A percentile compares a stretch with the other conserved stretches of the same genome.
phyloP scores from a whole-genome alignment of 2,329 filamentous ascomycete species.

The Chrysosphaeria jannelii region DNA sequence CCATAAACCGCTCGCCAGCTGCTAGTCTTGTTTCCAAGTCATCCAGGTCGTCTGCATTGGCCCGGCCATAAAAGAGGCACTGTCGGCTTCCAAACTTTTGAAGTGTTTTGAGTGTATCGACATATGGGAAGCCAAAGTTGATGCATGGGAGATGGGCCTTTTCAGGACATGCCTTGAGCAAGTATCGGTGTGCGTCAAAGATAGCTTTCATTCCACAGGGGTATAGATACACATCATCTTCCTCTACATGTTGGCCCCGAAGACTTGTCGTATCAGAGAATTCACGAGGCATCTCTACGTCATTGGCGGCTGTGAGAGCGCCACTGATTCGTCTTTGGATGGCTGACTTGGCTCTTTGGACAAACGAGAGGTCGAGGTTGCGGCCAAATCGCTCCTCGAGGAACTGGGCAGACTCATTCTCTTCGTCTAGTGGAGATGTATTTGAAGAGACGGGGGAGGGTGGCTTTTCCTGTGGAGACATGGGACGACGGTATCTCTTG shows the following conservation, averaged over 20 bases:
- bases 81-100: slow-evolving; percentile 88
- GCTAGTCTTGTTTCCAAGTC: slow-evolving; percentile 46
- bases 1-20: slow-evolving; percentile 46
- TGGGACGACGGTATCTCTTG: slow-evolving; percentile 39
- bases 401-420: slow-evolving; percentile 44
- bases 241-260: slow-evolving; percentile 34
- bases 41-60: slow-evolving; percentile 48
- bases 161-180: slow-evolving; percentile 25
- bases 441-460: too few relatives aligned
- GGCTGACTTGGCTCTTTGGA: slow-evolving; percentile 56
- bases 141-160: slow-evolving; percentile 38
- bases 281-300: slow-evolving; percentile 14
- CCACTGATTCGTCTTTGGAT: slow-evolving; percentile 72
- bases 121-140: slow-evolving; percentile 90
- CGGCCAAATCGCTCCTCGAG: slow-evolving; percentile 85
- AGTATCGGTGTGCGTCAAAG: slow-evolving; percentile 53
- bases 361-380: slow-evolving; percentile 55
- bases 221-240: slow-evolving; percentile 70
- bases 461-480: too few relatives aligned
- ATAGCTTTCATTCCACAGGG: slow-evolving; percentile 89
- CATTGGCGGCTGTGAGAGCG: slow-evolving; percentile 42
- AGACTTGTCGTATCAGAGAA: slow-evolving; percentile 8
- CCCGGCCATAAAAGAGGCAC: slow-evolving; percentile 63
- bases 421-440: slow-evolving; percentile 2
- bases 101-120: slow-evolving; percentile 83